Base-by-base conservation (phyloP, 2,329 filamentous ascomycete genomes). In the Xylariaceae sp. region DNA sequence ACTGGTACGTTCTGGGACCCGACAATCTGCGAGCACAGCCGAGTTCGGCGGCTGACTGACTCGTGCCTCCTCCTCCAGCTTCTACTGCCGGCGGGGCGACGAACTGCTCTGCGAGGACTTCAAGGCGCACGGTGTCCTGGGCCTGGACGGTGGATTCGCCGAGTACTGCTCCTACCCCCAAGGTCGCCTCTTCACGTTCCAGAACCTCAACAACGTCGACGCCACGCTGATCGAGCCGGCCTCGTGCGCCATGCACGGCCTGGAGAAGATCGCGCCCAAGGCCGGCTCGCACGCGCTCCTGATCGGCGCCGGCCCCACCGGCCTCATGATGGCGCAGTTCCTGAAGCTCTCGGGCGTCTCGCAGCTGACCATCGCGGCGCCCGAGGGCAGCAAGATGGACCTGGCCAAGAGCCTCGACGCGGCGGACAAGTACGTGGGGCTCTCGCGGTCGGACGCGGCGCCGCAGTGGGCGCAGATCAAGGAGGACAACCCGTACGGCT, bases 71-170 rank as follows among this genome's bases (percentile, higher is more conserved):
- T n/a, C n/a, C n/a, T n/a, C 10, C 33, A 55, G 52, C 62, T 83
- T 81, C 67, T 83, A 83, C 64, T 85, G 80, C 63, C 73, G 75
- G 43, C 73, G 77, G 36, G 78, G 80, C 33, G 70, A 83, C 52
- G 67, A 75, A 19, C 60, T 84, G 29, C 71, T 83, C 36, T 86
- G 80, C 56, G 78, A 83, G 57, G 69, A 80, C 45, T 79, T 81
- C 56, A 70, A 76, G 45, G 77, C 75, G 14, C 77, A 82, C 45
- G 78, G 74, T 46, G 74, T 77, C n/a, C 27, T 53, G 29, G 77
- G 71, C 44, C 66, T 83, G 58, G 74, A 80, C 42, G 80, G 80
- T 46, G 80, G 80, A 19, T 85, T 85, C 48, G 81, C 80, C 32
- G 79, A 85, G 56, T 86, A 83, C 65, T 67, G 65, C 46, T 63